Conservation (phyloP, 75 land plant species). For the Larix kaempferi region DNA sequence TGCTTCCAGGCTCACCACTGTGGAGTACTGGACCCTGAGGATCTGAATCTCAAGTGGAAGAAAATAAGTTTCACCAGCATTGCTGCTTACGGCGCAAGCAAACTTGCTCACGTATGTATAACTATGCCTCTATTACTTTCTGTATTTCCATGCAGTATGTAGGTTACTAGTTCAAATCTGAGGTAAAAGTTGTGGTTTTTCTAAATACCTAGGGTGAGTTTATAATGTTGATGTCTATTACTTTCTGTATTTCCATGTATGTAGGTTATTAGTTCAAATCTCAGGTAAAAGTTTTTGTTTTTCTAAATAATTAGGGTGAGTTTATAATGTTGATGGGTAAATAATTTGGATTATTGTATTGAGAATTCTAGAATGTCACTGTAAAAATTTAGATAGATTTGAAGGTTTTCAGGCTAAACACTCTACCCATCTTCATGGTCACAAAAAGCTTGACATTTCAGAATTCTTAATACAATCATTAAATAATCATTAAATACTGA, state of each 20-base stretch:
- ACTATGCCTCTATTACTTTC: background rate
- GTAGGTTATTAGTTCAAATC: background rate
- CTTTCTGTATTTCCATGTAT: background rate
- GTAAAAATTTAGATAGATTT: no score
- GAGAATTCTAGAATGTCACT: no score
- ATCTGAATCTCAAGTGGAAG: slow-evolving; percentile 11
- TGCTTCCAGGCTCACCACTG: slow-evolving; percentile 25
- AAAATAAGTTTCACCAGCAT: slow-evolving; percentile 10
- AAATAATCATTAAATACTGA: no score
- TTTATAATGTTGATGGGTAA: no score
- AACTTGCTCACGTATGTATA: slow-evolving; percentile 27
- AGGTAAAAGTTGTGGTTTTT: background rate
- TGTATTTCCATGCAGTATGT: no score
- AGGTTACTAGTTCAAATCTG: background rate
- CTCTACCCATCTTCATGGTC: no score
- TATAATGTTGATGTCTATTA: background rate
- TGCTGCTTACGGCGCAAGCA: slow-evolving; percentile 24
- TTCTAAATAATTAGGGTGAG: no score
- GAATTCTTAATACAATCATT: no score
- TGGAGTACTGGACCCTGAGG: slow-evolving; percentile 18
- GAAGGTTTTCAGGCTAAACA: no score
- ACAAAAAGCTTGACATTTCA: no score
- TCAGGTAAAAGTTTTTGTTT: background rate
- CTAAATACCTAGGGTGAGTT: no score
- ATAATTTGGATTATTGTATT: no score